Base-by-base conservation (phyloP, 2,329 filamentous ascomycete species). In the Colletotrichum liaoningense region DNA sequence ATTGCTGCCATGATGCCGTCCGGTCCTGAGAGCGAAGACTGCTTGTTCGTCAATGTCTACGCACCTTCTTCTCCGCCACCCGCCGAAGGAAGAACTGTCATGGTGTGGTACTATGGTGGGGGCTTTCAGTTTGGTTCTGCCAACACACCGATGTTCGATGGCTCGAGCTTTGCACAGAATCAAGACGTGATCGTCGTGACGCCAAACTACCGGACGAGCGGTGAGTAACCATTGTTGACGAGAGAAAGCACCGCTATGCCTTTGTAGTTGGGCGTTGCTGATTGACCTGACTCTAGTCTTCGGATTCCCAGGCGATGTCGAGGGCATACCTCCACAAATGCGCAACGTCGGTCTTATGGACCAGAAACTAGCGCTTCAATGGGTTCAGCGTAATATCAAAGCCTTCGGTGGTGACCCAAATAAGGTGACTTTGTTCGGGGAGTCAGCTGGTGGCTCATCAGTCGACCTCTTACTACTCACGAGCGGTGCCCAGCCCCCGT, bases 401-500 rank as follows among this genome's bases (percentile, higher is more conserved):
- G 83, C 86, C 1, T 93, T 93, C 77, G 91, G 91, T 1, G 91
- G 91, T 1, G 90, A 93, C 77, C 88, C 90, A 0, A 79, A 80
- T 0, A 89, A 88, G 72, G 89, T 92, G 5, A 92, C 90, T 0
- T 88, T 92, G 49, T 91, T 87, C 85, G 91, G 91, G 4, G 85
- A 92, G 76, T 85, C 83, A 1, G 86, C 88, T 0, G 87, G 88
- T 2, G 80, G 83, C 0, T 90, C 90, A 49, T 91, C 89, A 0
- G 89, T 91, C 16, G 71, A 69, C 35, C 60, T 56, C 8, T 46
- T 73, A 12, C 26, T 69, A 14, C 65, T 60, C 1, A 56, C 71
- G 26, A 49, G 64, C 9, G 56, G 66, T 12, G 24, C 57, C 14
- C 58, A 63, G 19, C 56, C 56, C 14, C 56, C 57, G 5, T 67